Evolutionary conservation across 2,329 filamentous ascomycete genomes (phyloP).

Genomic region (Botryotinia calthae): DNA sequence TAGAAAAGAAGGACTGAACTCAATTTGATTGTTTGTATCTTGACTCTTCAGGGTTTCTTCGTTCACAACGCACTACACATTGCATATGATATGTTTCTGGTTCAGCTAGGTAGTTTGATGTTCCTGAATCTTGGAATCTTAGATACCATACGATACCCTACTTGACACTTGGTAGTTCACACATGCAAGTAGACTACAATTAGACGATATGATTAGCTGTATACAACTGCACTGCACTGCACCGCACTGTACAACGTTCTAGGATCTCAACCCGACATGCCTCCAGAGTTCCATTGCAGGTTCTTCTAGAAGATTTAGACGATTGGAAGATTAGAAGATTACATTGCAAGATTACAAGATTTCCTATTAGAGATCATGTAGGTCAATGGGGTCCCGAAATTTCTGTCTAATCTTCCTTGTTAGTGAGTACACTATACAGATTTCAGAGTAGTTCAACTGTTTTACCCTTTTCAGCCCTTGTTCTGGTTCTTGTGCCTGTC

Average conservation of each 20-base stretch:
- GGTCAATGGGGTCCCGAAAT: not conserved
- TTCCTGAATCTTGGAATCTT: not conserved
- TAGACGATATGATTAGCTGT: not conserved
- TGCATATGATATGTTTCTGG: not conserved
- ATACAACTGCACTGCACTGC: not conserved
- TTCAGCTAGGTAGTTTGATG: not conserved
- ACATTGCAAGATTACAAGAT: not conserved
- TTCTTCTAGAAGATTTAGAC: slow-evolving; percentile 18
- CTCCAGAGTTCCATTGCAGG: not conserved
- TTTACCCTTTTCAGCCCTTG: not conserved
- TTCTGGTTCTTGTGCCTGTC: slow-evolving; percentile 5
- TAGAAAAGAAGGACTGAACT: not conserved
- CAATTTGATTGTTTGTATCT: not conserved
- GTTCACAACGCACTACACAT: not conserved
- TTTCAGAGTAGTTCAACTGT: not conserved
- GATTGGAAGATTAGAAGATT: not conserved
- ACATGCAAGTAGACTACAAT: not conserved
- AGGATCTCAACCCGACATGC: not conserved
- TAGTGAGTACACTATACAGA: not conserved
- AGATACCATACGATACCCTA: not conserved
- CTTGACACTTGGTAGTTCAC: not conserved
- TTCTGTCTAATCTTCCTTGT: slow-evolving; percentile 1
- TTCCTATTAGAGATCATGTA: not conserved
- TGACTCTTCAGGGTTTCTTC: not conserved
- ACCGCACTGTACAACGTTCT: not conserved